A percentile compares a stretch with the other conserved stretches of the same genome.
phyloP scores from a whole-genome alignment of 192 early-diverging fungal genomes.

The Pilaira anomala region DNA sequence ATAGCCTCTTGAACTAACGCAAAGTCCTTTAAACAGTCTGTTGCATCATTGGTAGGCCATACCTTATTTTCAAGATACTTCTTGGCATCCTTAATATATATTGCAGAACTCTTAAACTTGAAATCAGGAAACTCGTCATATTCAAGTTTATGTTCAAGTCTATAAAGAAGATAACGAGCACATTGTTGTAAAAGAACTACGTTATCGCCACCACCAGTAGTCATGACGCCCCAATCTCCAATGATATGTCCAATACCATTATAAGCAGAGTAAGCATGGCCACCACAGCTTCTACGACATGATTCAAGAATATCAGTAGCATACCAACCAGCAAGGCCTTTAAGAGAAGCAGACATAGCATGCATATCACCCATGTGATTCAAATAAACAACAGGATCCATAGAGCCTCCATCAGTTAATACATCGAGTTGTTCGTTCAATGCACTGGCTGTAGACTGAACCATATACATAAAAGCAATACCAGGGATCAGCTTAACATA shows the following conservation, averaged over 20 bases:
- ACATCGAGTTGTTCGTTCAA: conserved; percentile 26
- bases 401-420: conserved; percentile 44
- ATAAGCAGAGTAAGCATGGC: conserved; percentile 66
- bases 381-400: conserved; percentile 44
- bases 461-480: conserved; percentile 49
- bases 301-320: conserved; percentile 48
- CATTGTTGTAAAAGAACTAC: conserved; percentile 46
- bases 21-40: conserved; percentile 5
- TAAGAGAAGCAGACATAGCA: conserved; percentile 55
- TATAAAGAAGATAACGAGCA: conserved; percentile 42
- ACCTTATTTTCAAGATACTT: conserved; percentile 2
- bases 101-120: conserved; percentile 15
- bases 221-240: conserved; percentile 60
- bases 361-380: conserved; percentile 54
- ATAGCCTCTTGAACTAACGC: conserved; percentile 23
- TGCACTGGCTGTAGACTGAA: conserved; percentile 3
- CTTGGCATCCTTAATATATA: conserved; percentile 21
- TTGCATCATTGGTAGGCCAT: conserved; percentile 17
- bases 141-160: conserved; percentile 28
- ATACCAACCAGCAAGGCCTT: conserved; percentile 50
- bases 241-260: conserved; percentile 60
- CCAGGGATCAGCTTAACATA: conserved; percentile 57
- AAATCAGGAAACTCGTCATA: conserved; percentile 25
- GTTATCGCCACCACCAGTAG: conserved; percentile 56
- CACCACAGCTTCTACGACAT: conserved; percentile 55